Evolutionary conservation across 345 rosid species (phyloP).

Genomic region (Bruguiera gymnorhiza): DNA sequence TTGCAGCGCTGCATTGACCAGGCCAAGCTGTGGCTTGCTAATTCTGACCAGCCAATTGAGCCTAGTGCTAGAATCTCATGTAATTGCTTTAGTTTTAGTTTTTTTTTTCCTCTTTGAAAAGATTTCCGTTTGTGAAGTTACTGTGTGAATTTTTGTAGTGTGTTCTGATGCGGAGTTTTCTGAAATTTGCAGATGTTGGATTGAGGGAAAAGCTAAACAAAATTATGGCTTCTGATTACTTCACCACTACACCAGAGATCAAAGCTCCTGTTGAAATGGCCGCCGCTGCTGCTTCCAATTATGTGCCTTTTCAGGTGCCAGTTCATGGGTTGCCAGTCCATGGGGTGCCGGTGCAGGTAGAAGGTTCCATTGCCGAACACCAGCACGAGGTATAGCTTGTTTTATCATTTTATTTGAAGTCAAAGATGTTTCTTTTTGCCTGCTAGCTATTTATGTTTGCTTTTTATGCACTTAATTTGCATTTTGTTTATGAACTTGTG

Average conservation of each 20-base stretch:
- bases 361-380: constrained; percentile 34
- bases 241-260: constrained; percentile 79
- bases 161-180: background rate
- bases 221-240: constrained; percentile 86
- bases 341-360: constrained; percentile 28
- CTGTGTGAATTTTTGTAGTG: background rate
- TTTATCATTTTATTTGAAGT: background rate
- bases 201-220: constrained; percentile 71
- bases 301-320: constrained; percentile 55
- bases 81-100: constrained; percentile 20
- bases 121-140: background rate
- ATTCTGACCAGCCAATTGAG: constrained; percentile 58
- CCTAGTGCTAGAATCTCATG: constrained; percentile 58
- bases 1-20: constrained; percentile 71
- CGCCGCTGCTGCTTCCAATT: constrained; percentile 54
- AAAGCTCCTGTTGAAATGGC: constrained; percentile 79
- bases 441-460: background rate
- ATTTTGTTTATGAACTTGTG: no score
- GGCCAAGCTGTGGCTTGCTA: constrained; percentile 70
- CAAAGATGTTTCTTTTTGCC: background rate
- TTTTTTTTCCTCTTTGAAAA: background rate
- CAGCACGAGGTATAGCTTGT: constrained; percentile 28
- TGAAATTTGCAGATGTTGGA: constrained; percentile 51
- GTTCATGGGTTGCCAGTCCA: constrained; percentile 34
- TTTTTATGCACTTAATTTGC: background rate